Evolutionary conservation across 2,329 filamentous ascomycete species (phyloP).

Genomic region (Rhynchosporium secalis): DNA sequence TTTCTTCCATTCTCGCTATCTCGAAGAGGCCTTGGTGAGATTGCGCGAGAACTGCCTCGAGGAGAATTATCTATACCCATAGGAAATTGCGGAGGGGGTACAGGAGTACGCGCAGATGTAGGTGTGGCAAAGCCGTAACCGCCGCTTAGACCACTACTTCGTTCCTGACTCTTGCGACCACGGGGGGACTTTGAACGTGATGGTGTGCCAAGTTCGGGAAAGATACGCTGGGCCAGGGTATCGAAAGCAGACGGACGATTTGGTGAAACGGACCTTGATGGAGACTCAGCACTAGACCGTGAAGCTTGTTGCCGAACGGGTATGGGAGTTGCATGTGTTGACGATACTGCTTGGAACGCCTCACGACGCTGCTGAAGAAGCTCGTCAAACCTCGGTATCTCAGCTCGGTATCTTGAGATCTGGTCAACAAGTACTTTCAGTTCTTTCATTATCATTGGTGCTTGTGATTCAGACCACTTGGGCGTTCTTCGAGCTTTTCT

Average conservation of each 20-base stretch:
- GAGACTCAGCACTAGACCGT: slow-evolving; percentile 46
- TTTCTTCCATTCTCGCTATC: slow-evolving; percentile 19
- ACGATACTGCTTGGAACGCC: slow-evolving; percentile 60
- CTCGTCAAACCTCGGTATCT: slow-evolving; percentile 71
- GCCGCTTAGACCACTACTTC: slow-evolving; percentile 28
- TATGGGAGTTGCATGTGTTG: slow-evolving; percentile 38
- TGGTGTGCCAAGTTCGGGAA: slow-evolving; percentile 50
- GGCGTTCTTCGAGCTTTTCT: slow-evolving; percentile 55
- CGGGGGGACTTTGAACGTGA: slow-evolving; percentile 39
- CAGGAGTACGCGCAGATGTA: slow-evolving; percentile 24
- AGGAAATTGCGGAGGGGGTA: slow-evolving; percentile 32
- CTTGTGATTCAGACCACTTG: slow-evolving; percentile 51
- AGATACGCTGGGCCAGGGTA: slow-evolving; percentile 61
- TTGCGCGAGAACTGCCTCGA: slow-evolving; percentile 32
- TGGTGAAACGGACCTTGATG: slow-evolving; percentile 51
- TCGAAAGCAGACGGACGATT: slow-evolving; percentile 57
- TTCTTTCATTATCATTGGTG: slow-evolving; percentile 56
- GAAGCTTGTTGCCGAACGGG: slow-evolving; percentile 33
- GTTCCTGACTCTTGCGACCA: slow-evolving; percentile 35
- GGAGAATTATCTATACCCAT: slow-evolving; percentile 30
- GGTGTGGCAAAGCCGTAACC: slow-evolving; percentile 34
- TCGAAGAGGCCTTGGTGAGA: slow-evolving; percentile 33
- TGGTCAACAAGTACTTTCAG: slow-evolving; percentile 63
- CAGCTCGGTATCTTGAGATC: slow-evolving; percentile 59
- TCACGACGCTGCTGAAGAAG: slow-evolving; percentile 65